phyloP scores from a whole-genome alignment of 2,329 filamentous ascomycete species.

The Sodiomyces alkalinus region DNA sequence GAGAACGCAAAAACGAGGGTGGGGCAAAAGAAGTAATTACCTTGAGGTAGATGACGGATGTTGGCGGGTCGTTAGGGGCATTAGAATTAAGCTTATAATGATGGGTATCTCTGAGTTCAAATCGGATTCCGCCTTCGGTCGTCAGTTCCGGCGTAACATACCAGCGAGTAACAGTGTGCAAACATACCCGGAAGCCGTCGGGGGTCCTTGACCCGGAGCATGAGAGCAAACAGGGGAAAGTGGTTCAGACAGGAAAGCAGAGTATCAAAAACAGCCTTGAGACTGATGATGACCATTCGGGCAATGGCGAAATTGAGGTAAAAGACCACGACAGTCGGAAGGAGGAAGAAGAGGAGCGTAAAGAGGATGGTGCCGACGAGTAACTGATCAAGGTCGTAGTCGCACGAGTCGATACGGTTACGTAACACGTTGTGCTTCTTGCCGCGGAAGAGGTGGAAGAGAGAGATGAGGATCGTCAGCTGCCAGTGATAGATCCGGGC shows the following conservation, averaged over 20 bases:
- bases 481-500: constrained; percentile 98
- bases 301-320: constrained; percentile 93
- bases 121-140: constrained; percentile 60
- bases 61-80: constrained; percentile 36
- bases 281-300: constrained; percentile 82
- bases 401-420: constrained; percentile 95
- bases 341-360: constrained; percentile 82
- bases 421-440: constrained; percentile 96
- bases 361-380: constrained; percentile 94
- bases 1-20: neutral
- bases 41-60: constrained; percentile 77
- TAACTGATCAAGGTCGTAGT: constrained; percentile 94
- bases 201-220: constrained; percentile 90
- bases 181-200: constrained; percentile 63
- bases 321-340: constrained; percentile 91
- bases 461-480: constrained; percentile 83
- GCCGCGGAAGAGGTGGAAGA: constrained; percentile 97
- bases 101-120: constrained; percentile 69
- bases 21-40: constrained; percentile 29
- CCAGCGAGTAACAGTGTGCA: neutral
- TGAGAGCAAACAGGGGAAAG: constrained; percentile 91
- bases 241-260: constrained; percentile 89
- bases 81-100: constrained; percentile 27
- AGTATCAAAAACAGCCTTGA: constrained; percentile 87
- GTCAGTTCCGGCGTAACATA: neutral